Evolutionary conservation across 2,329 filamentous ascomycete genomes (phyloP), one percentile per base, ranked within the genome.

Genomic region (Botrytis fragariae): DNA sequence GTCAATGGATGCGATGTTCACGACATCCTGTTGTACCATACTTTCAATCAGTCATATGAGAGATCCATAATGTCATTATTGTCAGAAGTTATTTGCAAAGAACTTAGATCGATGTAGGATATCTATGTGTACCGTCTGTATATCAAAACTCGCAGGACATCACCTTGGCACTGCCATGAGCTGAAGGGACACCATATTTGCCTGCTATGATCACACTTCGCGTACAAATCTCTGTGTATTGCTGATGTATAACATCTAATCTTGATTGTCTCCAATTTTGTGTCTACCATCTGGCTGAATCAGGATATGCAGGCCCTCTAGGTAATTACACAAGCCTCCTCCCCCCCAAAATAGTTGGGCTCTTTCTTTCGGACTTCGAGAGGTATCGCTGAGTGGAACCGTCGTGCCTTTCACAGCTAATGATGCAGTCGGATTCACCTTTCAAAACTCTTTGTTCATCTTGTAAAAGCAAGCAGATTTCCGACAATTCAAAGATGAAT

Each of bases 181-280:
- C 4, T n/a, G 0, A n/a, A 54, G 2, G n/a, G 25, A n/a, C 3
- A 6, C 12, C 0, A 54, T 5, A 54, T n/a, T 3, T 1, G 0
- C 48, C 48, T 54, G 25, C 25, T 54, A n/a, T 14, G 25, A 16
- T 54, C 12, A 3, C 12, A 54, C 48, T n/a, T n/a, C 48, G 5
- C 12, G 12, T 16, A 4, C 8, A 7, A 14, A 1, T 54, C 48
- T 54, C 25, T 54, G 5, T 14, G 12, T 54, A 5, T 45, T 45
- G 20, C 48, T 54, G 25, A n/a, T n/a, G 25, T 4, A 54, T 54
- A n/a, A 35, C 32, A 4, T n/a, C 0, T 16, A 54, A 5, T 54
- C 25, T n/a, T 6, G 48, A n/a, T 5, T 10, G 4, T 10, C 25
- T 54, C n/a, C 1, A 16, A 14, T 5, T 54, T 54, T 1, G 10